Base-by-base conservation (phyloP, 106 monocot species). In the Dendrobium nobile region DNA sequence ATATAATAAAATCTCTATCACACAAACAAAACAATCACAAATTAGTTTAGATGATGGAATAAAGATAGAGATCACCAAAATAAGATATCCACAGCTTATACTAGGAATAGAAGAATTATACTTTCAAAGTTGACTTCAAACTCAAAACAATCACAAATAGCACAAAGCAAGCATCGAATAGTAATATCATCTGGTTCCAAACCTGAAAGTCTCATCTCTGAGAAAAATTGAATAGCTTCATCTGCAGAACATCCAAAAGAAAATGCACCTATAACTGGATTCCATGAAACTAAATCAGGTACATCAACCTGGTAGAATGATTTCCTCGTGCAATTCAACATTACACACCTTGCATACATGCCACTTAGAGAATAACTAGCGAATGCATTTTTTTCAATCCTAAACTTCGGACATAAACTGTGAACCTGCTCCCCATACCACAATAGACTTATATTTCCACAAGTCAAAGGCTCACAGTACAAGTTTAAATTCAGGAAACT, bases 221-320 rank as follows among this genome's bases (percentile, higher is more conserved):
- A 87, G 73, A 91, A 91, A 24, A 91, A 73, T 11, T 80, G 42
- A 41, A 89, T 47, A 0, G 81, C 84, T 13, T 87, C 85, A 84
- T 79, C 27, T 48, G 75, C 9, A 54, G 85, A 67, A 54, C 85
- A 85, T 20, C 43, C 78, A 73, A 55, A 55, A 72, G 94, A 68
- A 68, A 85, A 89, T 85, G 82, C 84, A 82, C 86, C 18, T 72
- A 91, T 87, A 27, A 91, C 82, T 16, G 91, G 86, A 81, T 94
- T 94, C 91, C 94, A 94, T 13, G 94, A 87, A 47, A 89, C 87
- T 54, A 89, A 48, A 83, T 94, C 94, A 1, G 91, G 94, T n/a
- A n/a, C 67, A 11, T 78, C 77, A 47, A 94, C 85, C 7, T 80
- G 56, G 43, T 65, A 80, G 77, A 94, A 91, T 15, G 83, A 84